Conservation (phyloP, 257 asterid genomes). For the Solanum bukasovii region DNA sequence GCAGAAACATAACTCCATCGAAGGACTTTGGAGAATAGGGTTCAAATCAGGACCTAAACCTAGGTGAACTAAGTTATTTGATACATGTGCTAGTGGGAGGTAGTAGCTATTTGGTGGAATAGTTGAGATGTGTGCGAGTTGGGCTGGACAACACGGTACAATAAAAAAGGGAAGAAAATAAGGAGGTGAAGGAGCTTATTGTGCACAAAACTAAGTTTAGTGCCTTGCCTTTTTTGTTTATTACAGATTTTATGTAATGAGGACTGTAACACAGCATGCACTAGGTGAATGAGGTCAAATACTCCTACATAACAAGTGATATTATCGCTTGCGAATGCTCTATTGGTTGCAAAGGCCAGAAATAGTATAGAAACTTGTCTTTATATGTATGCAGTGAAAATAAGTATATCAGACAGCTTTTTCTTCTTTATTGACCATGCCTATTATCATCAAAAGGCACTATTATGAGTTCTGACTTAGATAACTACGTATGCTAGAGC, state of each 20-base stretch:
- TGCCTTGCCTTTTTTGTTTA: neutral
- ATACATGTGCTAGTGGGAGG: neutral
- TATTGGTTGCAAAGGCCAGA: neutral
- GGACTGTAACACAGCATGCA: neutral
- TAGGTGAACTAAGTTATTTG: neutral
- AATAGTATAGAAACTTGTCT: neutral
- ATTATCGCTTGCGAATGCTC: neutral
- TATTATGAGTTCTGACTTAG: neutral
- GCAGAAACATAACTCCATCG: neutral
- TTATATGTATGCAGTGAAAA: neutral
- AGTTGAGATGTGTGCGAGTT: neutral
- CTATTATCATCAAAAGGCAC: neutral
- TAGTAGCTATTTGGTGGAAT: neutral
- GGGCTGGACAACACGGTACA: neutral
- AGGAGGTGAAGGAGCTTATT: neutral
- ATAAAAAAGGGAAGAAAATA: neutral
- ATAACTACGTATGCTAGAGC: neutral
- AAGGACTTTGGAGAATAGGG: neutral
- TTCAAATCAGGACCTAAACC: neutral
- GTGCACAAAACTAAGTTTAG: neutral
- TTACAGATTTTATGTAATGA: neutral
- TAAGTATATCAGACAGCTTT: neutral
- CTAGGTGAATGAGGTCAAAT: neutral
- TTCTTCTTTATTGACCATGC: neutral
- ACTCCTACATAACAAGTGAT: neutral